Conservation (phyloP, 1,284 basidiomycete genomes). For the Porogramme epimiltina region DNA sequence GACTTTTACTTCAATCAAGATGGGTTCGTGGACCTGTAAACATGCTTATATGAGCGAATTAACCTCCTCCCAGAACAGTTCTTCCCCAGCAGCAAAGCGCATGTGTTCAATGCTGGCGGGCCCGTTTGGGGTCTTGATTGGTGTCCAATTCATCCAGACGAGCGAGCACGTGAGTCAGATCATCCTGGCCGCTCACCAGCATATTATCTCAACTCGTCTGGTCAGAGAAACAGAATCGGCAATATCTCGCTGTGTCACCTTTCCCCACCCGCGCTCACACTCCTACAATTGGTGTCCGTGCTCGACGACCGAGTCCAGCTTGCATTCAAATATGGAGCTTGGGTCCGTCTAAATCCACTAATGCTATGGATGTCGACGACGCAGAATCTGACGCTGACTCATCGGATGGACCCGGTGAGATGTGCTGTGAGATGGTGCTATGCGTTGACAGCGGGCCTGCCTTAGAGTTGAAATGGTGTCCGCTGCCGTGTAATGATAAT, state of each 20-base stretch:
- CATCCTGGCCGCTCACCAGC: background rate
- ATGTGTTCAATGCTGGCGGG: slow-evolving; percentile 81
- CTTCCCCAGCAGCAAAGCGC: slow-evolving; percentile 52
- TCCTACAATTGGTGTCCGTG: slow-evolving; percentile 59
- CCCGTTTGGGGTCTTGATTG: slow-evolving; percentile 89
- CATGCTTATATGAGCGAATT: background rate
- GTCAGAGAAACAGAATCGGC: slow-evolving; percentile 55
- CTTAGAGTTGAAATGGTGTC: slow-evolving; percentile 87
- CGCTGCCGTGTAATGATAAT: slow-evolving; percentile 74
- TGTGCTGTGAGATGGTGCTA: slow-evolving; percentile 74
- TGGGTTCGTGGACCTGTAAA: slow-evolving; percentile 48
- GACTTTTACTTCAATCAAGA: slow-evolving; percentile 55
- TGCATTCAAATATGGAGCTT: slow-evolving; percentile 76
- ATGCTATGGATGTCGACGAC: slow-evolving; percentile 23
- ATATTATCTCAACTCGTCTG: slow-evolving; percentile 1
- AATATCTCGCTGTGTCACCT: slow-evolving; percentile 85
- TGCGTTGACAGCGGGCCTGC: slow-evolving; percentile 78
- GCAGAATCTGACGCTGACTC: slow-evolving; percentile 5
- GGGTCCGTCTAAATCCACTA: slow-evolving; percentile 19
- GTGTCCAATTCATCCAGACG: slow-evolving; percentile 77
- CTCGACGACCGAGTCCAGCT: slow-evolving; percentile 50
- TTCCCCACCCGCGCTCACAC: slow-evolving; percentile 63
- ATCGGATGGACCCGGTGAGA: slow-evolving; percentile 33
- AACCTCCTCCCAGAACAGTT: slow-evolving; percentile 32
- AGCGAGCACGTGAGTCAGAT: slow-evolving; percentile 53